Evolutionary conservation across 441 rosid species (phyloP).

Genomic region (Gossypium gossypioides): DNA sequence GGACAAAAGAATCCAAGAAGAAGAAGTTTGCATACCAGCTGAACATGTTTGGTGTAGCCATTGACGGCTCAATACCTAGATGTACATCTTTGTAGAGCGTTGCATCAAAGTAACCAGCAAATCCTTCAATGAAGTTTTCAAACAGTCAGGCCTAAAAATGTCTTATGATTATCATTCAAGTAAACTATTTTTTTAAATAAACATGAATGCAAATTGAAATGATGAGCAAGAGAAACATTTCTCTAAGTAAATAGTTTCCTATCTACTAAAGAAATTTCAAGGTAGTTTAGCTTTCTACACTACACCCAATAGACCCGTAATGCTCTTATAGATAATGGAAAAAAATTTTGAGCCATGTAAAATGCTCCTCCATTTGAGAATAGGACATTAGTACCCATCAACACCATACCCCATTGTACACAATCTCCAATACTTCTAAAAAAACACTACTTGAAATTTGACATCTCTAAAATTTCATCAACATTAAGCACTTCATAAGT

Average conservation of each 20-base stretch:
- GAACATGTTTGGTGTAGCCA: constrained; percentile 92
- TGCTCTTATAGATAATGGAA: not conserved
- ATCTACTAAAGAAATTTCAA: not conserved
- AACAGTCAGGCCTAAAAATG: constrained; percentile 9
- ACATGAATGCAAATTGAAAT: not conserved
- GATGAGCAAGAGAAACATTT: not conserved
- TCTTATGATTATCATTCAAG: not conserved
- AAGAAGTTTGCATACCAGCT: constrained; percentile 47
- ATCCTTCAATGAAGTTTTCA: constrained; percentile 40
- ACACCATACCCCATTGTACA: not conserved
- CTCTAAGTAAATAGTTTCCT: not conserved
- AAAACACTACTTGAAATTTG: not conserved
- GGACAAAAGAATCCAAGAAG: not conserved
- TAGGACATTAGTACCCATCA: not conserved
- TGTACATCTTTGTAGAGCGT: constrained; percentile 81
- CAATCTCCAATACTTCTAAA: not conserved
- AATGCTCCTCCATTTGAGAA: not conserved
- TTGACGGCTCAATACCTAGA: constrained; percentile 87
- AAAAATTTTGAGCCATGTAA: not conserved
- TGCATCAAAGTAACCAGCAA: constrained; percentile 92
- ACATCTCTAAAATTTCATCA: not conserved
- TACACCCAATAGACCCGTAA: too few species aligned
- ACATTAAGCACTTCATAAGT: not conserved
- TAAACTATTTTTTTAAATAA: not conserved
- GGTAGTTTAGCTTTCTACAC: not conserved